phyloP scores from a whole-genome alignment of 768 basidiomycete species.

The Kwoniella bestiolae region DNA sequence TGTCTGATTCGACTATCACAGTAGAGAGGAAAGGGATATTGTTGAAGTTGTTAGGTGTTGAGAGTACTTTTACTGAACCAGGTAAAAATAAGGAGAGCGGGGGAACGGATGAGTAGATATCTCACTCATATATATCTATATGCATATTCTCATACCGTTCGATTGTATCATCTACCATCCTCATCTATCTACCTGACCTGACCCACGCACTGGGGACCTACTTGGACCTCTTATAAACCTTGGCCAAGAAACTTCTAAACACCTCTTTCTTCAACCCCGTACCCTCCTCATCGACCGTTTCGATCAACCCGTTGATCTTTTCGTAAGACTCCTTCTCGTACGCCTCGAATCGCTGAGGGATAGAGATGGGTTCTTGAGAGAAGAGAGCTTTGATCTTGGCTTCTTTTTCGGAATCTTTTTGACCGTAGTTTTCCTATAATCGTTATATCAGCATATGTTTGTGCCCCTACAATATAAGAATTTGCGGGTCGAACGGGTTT shows the following conservation, averaged over 20 bases:
- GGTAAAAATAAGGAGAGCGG: not conserved
- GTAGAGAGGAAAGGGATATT: not conserved
- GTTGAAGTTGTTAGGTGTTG: not conserved
- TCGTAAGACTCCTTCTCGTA: conserved; percentile 80
- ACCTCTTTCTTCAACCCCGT: conserved; percentile 66
- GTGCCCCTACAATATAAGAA: conserved; percentile 57
- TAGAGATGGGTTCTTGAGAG: conserved; percentile 67
- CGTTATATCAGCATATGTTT: conserved; percentile 36
- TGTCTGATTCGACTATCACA: not conserved
- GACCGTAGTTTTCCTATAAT: conserved; percentile 72
- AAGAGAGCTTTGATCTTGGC: conserved; percentile 72
- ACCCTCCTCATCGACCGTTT: conserved; percentile 74
- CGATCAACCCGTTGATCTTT: conserved; percentile 71
- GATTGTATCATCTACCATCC: not conserved
- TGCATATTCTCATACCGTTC: not conserved
- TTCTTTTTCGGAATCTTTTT: conserved; percentile 65
- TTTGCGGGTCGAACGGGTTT: too few relatives aligned
- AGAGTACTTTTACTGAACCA: not conserved
- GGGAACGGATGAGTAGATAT: not conserved
- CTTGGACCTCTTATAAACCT: conserved; percentile 74
- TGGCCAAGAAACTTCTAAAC: conserved; percentile 82
- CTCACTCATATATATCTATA: not conserved
- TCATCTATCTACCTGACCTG: not conserved
- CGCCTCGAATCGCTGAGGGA: conserved; percentile 67
- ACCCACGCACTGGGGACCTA: conserved; percentile 34